Base-by-base conservation (phyloP, 73 alveolate genomes). In the Breviolum minutum region DNA sequence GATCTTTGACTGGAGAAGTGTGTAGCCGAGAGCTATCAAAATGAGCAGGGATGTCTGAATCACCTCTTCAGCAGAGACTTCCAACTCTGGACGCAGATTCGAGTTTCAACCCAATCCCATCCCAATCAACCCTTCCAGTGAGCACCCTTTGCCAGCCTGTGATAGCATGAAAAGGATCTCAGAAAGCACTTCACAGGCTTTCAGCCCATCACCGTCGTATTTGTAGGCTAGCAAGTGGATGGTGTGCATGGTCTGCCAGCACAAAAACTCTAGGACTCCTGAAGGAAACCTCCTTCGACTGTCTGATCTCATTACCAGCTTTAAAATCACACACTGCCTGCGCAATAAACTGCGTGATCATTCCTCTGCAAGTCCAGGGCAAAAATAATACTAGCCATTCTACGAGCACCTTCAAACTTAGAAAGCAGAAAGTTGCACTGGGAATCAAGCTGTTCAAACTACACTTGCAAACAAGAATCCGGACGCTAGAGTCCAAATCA, bases 141-240 rank as follows among this genome's bases (percentile, higher is more conserved):
- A 40, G 54, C 0, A 40, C 54, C 54, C 54, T 40, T 40, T 22
- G 14, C 12, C 74, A 22, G 77, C 98, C 98, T 92, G 98, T 68
- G 91, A 77, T 71, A 92, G 61, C 98, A 92, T 92, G 98, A 92
- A 92, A 29, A 92, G 98, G 69, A 92, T 92, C 90, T 92, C 98
- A 48, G 98, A 92, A 32, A 92, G 91, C 54, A 92, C 98, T n/a
- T 92, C 96, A 22, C 96, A 89, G 30, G 96, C 96, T 66, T 89
- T 89, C 60, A 89, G 96, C 87, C 96, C 96, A 70, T 89, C 96
- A 3, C 96, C 96, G 22, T 89, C 96, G 20, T 89, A 89, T 62
- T 89, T 89, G 96, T 89, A 89, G 16, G 96, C 96, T 73, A 89
- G 40, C 73, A 89, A 40, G 86, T 89, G 96, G 87, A 89, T 70